phyloP scores from a whole-genome alignment of 169 alveolate genomes.

The Plasmodium fragile region DNA sequence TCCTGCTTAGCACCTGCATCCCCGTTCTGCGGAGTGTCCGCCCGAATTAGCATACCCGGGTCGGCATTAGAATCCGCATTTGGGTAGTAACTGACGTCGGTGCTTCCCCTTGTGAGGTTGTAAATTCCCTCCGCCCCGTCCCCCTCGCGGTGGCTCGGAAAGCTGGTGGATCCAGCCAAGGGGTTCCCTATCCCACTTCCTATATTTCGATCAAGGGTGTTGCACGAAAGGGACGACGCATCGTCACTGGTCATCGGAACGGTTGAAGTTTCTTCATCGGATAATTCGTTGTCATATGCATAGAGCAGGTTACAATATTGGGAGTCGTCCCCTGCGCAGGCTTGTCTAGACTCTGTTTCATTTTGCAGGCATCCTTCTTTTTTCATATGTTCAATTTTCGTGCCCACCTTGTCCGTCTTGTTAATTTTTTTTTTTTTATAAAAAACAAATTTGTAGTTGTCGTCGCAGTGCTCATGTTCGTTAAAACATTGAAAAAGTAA shows the following conservation, averaged over 20 bases:
- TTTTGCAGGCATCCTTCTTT: not conserved
- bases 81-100: not conserved
- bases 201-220: constrained; percentile 26
- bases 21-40: not conserved
- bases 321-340: not conserved
- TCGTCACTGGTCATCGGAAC: constrained; percentile 25
- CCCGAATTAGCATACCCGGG: not conserved
- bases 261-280: constrained; percentile 40
- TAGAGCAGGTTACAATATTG: constrained; percentile 18
- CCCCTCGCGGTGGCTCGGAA: not conserved
- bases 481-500: constrained; percentile 17
- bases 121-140: not conserved
- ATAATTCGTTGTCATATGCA: constrained; percentile 65
- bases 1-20: not conserved
- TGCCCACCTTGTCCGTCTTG: not conserved
- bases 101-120: not conserved
- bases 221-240: constrained; percentile 24
- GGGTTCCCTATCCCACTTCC: not conserved
- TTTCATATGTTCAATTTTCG: not conserved
- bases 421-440: constrained; percentile 22
- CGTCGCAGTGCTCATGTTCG: not conserved
- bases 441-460: constrained; percentile 15
- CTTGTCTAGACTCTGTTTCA: not conserved
- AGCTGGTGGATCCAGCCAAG: not conserved
- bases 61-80: not conserved